These are phyloP conservation scores for Gossypium laxum DNA, from an alignment of 441 rosid genomes.

Conservation along the genomic window DNA sequence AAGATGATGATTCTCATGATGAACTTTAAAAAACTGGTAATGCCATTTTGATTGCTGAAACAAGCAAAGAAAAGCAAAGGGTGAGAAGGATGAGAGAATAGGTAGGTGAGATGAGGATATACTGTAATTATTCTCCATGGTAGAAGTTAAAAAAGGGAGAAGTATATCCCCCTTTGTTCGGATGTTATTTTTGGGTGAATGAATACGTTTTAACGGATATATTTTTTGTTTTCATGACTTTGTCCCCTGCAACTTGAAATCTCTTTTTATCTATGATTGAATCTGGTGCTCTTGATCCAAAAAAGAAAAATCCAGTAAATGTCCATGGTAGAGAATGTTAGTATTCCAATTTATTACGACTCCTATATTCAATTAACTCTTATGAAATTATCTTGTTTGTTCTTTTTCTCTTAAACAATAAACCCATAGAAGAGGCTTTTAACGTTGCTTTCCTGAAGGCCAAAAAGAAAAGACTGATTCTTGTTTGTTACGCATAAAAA, in stretches of 20 bases:
- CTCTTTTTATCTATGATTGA: too few relatives aligned
- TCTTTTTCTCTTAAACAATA: background rate
- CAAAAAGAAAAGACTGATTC: too few relatives aligned
- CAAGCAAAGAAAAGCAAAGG: background rate
- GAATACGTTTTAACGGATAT: slow-evolving; percentile 8
- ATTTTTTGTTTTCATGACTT: background rate
- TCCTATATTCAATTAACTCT: background rate
- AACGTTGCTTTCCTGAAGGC: too few relatives aligned
- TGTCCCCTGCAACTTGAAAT: background rate
- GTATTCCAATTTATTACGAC: background rate
- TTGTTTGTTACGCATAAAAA: too few relatives aligned
- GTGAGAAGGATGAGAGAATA: slow-evolving; percentile 6
- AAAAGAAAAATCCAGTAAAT: too few relatives aligned
- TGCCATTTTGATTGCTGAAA: slow-evolving; percentile 7
- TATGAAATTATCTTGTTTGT: background rate
- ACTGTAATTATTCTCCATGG: slow-evolving; percentile 25
- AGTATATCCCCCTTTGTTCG: slow-evolving; percentile 5
- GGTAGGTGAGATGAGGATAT: slow-evolving; percentile 21
- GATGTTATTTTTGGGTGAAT: slow-evolving; percentile 17
- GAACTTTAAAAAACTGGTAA: slow-evolving; percentile 37
- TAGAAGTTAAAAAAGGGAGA: slow-evolving; percentile 15
- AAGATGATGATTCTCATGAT: slow-evolving; percentile 45
- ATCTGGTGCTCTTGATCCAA: too few relatives aligned
- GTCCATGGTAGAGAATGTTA: too few relatives aligned
- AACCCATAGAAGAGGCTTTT: background rate